Evolutionary conservation across 1,284 basidiomycete species (phyloP).

Genomic region (Ceratobasidium sp.): DNA sequence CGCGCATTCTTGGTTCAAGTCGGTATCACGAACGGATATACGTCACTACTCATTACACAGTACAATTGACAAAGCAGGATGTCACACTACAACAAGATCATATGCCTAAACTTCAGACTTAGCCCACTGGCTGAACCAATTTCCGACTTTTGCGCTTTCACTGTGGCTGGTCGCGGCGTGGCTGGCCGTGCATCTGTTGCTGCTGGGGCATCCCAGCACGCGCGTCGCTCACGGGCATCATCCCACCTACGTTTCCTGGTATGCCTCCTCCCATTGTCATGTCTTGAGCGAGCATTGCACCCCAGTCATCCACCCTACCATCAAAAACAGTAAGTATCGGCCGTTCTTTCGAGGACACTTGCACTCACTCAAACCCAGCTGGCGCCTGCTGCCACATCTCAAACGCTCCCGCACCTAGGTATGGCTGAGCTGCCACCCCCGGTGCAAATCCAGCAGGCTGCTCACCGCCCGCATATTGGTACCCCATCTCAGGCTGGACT

Average conservation of each 20-base stretch:
- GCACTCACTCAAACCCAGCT: constrained; percentile 47
- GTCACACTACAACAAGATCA: not conserved
- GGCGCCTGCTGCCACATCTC: constrained; percentile 47
- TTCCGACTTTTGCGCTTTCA: not conserved
- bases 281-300: constrained; percentile 37
- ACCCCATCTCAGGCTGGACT: constrained; percentile 12
- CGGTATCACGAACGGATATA: not conserved
- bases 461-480: constrained; percentile 14
- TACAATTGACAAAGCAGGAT: not conserved
- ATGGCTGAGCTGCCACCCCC: constrained; percentile 35
- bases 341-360: not conserved
- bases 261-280: constrained; percentile 3
- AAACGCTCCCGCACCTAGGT: constrained; percentile 44
- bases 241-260: not conserved
- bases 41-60: constrained; percentile 19
- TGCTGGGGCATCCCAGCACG: constrained; percentile 16
- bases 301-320: constrained; percentile 48
- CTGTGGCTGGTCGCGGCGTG: constrained; percentile 11
- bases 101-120: too few species aligned
- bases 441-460: constrained; percentile 14
- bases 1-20: not conserved
- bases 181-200: constrained; percentile 26
- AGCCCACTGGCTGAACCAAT: too few species aligned
- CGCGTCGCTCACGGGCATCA: constrained; percentile 4
- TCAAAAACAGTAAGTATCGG: not conserved